Base-by-base conservation (phyloP, 1,284 basidiomycete genomes). In the Boletus smithii region DNA sequence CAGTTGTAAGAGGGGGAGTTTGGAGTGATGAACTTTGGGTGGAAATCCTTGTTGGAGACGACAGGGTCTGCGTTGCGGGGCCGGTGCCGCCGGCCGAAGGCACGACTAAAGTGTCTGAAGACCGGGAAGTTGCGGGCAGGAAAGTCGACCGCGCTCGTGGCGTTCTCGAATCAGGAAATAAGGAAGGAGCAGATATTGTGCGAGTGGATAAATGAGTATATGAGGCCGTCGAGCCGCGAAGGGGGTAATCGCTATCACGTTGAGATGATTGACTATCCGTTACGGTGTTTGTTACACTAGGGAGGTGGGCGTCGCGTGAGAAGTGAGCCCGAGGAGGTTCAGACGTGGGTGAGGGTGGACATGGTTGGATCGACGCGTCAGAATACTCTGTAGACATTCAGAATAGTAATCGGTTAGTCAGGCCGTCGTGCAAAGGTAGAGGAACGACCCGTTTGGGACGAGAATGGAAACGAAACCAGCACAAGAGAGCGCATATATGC, bases 341-440 rank as follows among this genome's bases (percentile, higher is more conserved):
- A 22, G 38, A 31, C 0, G 35, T 2, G 20, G 40, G 14, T 8
- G 37, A 37, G 22, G 43, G 32, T 9, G 23, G 9, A 27, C n/a
- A 47, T 10, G 50, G 36, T 47, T 60, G 58, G 11, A 44, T 50
- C 8, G 53, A 58, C 0, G 16, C 46, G 5, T 55, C 45, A 7
- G 35, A 30, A 18, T 50, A 49, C 24, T 46, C 61, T 65, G 44
- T 32, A 33, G 18, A 30, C 1, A 14, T 41, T 34, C 23, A 26
- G n/a, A 36, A 41, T 7, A 11, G 29, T 3, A 5, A 20, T 46
- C 2, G n/a, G 18, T 56, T 5, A 35, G 24, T 34, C 5, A 14
- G 8, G n/a, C n/a, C n/a, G n/a, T n/a, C n/a, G n/a, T n/a, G n/a
- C n/a, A n/a, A n/a, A n/a, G n/a, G n/a, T n/a, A n/a, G n/a, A n/a